Conservation (phyloP, 768 basidiomycete species). For the Suillus plorans region DNA sequence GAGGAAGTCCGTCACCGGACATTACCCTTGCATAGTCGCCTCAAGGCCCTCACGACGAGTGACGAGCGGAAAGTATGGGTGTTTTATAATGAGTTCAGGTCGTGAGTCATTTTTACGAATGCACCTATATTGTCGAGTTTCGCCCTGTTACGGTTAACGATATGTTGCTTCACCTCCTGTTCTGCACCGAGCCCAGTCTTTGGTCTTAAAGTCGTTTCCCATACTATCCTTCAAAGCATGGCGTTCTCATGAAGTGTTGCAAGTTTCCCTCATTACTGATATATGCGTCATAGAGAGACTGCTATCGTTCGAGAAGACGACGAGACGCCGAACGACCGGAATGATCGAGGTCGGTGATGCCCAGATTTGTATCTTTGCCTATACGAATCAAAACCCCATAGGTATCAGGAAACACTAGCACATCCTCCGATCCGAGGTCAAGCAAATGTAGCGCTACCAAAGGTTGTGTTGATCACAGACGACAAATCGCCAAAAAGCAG, state of each 20-base stretch:
- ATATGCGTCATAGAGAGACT: slow-evolving; percentile 56
- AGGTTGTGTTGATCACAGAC: slow-evolving; percentile 83
- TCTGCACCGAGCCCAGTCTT: neutral
- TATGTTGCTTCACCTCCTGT: neutral
- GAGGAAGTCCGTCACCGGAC: slow-evolving; percentile 96
- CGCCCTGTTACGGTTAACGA: neutral
- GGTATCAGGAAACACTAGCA: slow-evolving; percentile 75
- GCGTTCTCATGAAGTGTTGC: neutral
- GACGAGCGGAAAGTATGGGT: slow-evolving; percentile 87
- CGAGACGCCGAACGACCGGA: slow-evolving; percentile 90
- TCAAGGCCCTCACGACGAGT: slow-evolving; percentile 79
- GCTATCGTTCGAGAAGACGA: slow-evolving; percentile 73
- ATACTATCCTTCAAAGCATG: neutral
- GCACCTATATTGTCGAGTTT: too few relatives aligned
- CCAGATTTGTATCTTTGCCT: neutral
- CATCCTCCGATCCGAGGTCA: slow-evolving; percentile 56
- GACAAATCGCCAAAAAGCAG: slow-evolving; percentile 84
- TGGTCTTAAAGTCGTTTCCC: neutral
- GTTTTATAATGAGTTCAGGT: slow-evolving; percentile 85
- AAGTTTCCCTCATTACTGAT: neutral
- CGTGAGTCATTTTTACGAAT: slow-evolving; percentile 46
- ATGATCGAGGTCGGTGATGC: slow-evolving; percentile 74
- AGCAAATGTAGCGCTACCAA: slow-evolving; percentile 44
- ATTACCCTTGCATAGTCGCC: slow-evolving; percentile 87
- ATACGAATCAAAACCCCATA: slow-evolving; percentile 25